These are phyloP conservation scores for Rhodotorula mucilaginosa DNA, from an alignment of 1,284 basidiomycete species.

Conservation along the genomic window DNA sequence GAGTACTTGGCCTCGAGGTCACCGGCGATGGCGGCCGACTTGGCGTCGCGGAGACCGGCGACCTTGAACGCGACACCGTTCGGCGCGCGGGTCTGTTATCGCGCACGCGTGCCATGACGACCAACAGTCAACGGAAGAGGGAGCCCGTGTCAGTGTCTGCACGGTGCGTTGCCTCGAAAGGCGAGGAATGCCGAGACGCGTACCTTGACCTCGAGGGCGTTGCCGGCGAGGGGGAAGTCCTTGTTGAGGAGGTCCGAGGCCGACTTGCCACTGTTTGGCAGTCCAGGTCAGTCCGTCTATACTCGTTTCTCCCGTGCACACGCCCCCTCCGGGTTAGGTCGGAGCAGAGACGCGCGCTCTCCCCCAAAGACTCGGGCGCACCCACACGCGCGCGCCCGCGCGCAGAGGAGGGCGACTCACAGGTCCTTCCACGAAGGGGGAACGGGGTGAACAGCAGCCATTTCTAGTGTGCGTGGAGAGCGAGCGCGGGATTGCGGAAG, in stretches of 20 bases:
- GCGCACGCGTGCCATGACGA: constrained; percentile 1
- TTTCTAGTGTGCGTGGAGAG: not conserved
- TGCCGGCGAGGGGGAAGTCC: constrained; percentile 85
- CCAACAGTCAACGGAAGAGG: too few relatives aligned
- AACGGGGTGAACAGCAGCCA: constrained; percentile 3
- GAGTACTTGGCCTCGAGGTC: constrained; percentile 82
- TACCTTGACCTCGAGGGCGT: constrained; percentile 49
- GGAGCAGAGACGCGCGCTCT: not conserved
- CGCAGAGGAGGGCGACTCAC: not conserved
- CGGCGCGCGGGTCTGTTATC: constrained; percentile 95
- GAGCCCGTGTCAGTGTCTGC: not conserved
- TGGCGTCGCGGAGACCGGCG: constrained; percentile 70
- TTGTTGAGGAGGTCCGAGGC: constrained; percentile 90
- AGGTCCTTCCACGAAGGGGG: constrained; percentile 28
- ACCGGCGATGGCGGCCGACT: constrained; percentile 66
- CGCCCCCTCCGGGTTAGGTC: not conserved
- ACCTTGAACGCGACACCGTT: constrained; percentile 58
- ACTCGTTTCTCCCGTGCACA: not conserved
- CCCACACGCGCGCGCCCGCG: not conserved
- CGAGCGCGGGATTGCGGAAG: not conserved
- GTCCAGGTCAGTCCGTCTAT: not conserved
- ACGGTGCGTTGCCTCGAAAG: too few relatives aligned
- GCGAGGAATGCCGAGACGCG: constrained; percentile 4
- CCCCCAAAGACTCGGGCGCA: not conserved
- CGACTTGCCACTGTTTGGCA: constrained; percentile 68